Base-by-base conservation (phyloP, 768 basidiomycete genomes). In the Coprinopsis strossmayeri region DNA sequence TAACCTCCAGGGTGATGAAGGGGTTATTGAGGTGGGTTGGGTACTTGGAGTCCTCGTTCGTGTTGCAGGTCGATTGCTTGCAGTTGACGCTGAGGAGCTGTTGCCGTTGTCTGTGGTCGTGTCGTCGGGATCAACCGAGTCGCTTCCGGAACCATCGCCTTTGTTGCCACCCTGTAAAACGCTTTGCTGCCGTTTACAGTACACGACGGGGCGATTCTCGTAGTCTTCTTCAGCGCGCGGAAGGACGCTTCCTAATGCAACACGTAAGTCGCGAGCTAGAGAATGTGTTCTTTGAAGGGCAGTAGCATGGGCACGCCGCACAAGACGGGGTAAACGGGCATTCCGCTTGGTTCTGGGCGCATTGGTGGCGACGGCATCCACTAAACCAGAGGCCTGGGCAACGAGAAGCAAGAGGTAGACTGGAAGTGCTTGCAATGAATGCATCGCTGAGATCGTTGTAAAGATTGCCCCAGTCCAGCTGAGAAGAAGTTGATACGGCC, bases 241-340 rank as follows among this genome's bases (percentile, higher is more conserved):
- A 25, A 82, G 67, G 21, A 83, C 65, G 20, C 74, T 70, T 18
- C 73, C 65, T 57, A 89, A 79, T 11, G 82, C 82, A 27, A 81
- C 58, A 24, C 85, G 82, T 48, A 90, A 70, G 62, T 90, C 87
- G 48, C 72, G 73, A 15, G 85, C 83, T 24, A 90, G 69, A 47
- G 64, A 73, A 40, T 76, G 73, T 34, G 83, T 87, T 49, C 77
- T 78, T 48, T 69, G 73, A 37, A 75, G 61, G 25, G 84, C 83
- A 50, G 70, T 67, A 24, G 67, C 69, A 59, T 84, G 84, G 26
- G 74, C 70, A 26, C 64, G 70, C 42, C 69, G 66, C 17, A 78
- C 56, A 45, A 71, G 68, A 56, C 74, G 65, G 55, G 66, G 65
- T 57, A 74, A 51, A 44, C 74, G 60, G 23, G 63, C 63, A 45